Conservation (phyloP, 306 rosid genomes). For the Lagenaria siceraria region DNA sequence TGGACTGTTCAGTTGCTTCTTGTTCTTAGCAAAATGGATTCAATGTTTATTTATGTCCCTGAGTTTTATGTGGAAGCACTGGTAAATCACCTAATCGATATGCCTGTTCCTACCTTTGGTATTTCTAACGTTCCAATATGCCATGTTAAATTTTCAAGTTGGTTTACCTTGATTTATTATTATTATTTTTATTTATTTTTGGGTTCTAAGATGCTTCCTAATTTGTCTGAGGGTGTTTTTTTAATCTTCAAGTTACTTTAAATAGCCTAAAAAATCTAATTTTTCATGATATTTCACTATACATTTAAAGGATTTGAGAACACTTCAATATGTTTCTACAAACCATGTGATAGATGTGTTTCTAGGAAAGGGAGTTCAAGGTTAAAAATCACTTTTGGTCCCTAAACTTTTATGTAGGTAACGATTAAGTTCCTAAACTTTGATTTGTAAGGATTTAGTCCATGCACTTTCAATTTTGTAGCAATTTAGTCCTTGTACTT, state of each 20-base stretch:
- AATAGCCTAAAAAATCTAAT: not conserved
- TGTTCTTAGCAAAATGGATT: conserved; percentile 80
- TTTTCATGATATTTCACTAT: not conserved
- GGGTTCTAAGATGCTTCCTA: not conserved
- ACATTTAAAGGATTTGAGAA: not conserved
- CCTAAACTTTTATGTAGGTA: no score
- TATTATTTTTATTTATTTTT: not conserved
- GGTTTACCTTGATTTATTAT: not conserved
- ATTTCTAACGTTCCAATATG: not conserved
- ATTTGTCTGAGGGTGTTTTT: not conserved
- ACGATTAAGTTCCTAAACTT: no score
- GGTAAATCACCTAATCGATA: conserved; percentile 33
- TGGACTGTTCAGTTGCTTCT: conserved; percentile 94
- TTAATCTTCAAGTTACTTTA: not conserved
- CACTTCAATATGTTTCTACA: not conserved
- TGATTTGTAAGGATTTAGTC: no score
- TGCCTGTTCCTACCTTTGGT: not conserved
- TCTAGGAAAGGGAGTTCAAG: not conserved
- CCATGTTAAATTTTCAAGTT: not conserved
- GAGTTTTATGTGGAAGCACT: conserved; percentile 83
- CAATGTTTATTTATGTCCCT: conserved; percentile 62
- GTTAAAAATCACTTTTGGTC: no score
- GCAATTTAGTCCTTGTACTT: no score
- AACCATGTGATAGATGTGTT: not conserved
- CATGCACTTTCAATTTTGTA: no score